Percentiles rank a stretch among this genome's conserved stretches.
Conservation (phyloP, 768 basidiomycete species). For the Boletus fagicola region DNA sequence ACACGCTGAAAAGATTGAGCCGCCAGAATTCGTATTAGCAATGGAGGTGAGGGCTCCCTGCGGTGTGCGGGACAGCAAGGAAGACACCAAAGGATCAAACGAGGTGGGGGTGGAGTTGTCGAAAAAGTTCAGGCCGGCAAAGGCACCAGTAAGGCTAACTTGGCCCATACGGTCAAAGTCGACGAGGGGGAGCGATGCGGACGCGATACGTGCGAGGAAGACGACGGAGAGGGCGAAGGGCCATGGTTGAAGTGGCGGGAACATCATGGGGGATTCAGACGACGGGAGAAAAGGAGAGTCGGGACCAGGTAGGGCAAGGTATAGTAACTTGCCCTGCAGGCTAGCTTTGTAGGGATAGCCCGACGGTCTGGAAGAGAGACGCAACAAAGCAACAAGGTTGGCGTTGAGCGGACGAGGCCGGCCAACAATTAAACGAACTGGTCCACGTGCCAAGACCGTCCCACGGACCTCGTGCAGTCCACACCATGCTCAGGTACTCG, state of each 20-base stretch:
- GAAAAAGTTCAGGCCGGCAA: conserved; percentile 82
- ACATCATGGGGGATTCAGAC: conserved; percentile 1
- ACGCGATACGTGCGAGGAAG: conserved; percentile 15
- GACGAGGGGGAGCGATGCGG: conserved; percentile 51
- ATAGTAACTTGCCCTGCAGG: conserved; percentile 3
- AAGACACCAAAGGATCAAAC: conserved; percentile 70
- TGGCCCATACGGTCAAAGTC: conserved; percentile 86
- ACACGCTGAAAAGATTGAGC: conserved; percentile 74
- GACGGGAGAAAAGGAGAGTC: conserved; percentile 4
- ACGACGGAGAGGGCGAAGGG: conserved; percentile 26
- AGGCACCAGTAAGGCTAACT: conserved; percentile 85
- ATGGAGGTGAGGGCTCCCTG: conserved; percentile 68
- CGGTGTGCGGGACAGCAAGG: conserved; percentile 61
- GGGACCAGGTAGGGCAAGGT: conserved; percentile 7
- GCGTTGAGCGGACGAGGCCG: neutral
- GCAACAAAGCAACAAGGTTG: too few relatives aligned
- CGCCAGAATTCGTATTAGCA: conserved; percentile 79
- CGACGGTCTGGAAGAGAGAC: neutral
- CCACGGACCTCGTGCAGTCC: conserved; percentile 13
- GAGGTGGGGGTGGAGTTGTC: conserved; percentile 51
- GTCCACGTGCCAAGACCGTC: conserved; percentile 17
- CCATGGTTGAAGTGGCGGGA: conserved; percentile 16
- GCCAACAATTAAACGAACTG: conserved; percentile 12
- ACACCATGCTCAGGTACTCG: neutral
- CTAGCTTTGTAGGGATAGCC: neutral